Evolutionary conservation across 2,329 filamentous ascomycete genomes (phyloP).

Genomic region (Cercospora berteroae): DNA sequence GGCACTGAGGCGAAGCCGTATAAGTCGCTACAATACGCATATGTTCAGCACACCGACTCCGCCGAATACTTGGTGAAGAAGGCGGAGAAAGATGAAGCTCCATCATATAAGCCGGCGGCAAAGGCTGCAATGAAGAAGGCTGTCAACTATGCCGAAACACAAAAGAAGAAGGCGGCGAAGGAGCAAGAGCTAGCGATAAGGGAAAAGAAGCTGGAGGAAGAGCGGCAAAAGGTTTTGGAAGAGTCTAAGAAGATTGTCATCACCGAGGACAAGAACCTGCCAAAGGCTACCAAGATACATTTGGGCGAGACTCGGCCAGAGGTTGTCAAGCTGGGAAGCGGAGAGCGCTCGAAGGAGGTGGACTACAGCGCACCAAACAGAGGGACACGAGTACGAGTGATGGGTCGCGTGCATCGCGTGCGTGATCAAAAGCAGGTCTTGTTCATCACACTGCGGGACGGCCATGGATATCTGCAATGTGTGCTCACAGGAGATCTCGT

Average conservation of each 20-base stretch:
- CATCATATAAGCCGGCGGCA: constrained; percentile 75
- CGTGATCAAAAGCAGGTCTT: constrained; percentile 79
- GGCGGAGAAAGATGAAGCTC: constrained; percentile 62
- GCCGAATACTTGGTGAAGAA: constrained; percentile 68
- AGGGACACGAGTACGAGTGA: constrained; percentile 74
- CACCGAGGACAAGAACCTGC: constrained; percentile 68
- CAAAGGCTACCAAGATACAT: constrained; percentile 71
- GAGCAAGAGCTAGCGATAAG: constrained; percentile 69
- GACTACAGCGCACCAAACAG: constrained; percentile 55
- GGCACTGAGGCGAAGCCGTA: constrained; percentile 73
- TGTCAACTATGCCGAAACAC: constrained; percentile 67
- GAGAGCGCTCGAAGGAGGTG: constrained; percentile 48
- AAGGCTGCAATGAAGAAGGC: constrained; percentile 87
- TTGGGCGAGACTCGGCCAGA: constrained; percentile 68
- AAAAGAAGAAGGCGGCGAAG: constrained; percentile 82
- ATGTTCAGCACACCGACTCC: constrained; percentile 65
- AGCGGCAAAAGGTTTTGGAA: constrained; percentile 69
- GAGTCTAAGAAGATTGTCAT: constrained; percentile 77
- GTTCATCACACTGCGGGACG: constrained; percentile 83
- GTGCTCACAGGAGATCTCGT: constrained; percentile 77
- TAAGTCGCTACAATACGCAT: constrained; percentile 76
- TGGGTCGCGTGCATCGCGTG: constrained; percentile 78
- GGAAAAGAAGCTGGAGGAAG: constrained; percentile 69
- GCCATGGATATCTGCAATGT: constrained; percentile 82
- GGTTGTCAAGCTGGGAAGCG: constrained; percentile 55